A percentile compares a stretch with the other conserved stretches of the same genome.
These are phyloP conservation scores for Platanus orientalis DNA, from an alignment of 164 flowering plant species.

Conservation along the genomic window DNA sequence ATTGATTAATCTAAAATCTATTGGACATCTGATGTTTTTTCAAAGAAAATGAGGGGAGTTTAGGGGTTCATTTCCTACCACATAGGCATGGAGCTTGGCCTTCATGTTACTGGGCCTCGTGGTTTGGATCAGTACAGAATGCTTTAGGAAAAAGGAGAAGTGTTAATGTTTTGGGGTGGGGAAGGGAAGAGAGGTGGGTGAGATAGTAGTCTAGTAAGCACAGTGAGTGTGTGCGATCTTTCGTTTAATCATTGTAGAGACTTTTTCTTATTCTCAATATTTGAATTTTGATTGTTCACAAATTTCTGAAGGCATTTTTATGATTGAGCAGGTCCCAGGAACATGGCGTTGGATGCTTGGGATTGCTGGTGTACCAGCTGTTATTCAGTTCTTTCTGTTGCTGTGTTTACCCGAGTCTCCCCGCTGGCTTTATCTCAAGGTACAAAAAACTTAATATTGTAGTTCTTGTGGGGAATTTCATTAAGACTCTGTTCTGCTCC, in stretches of 20 bases:
- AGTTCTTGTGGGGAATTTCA: background rate
- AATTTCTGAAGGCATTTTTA: background rate
- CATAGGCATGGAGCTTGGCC: too few relatives aligned
- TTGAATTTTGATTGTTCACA: background rate
- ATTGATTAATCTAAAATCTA: too few relatives aligned
- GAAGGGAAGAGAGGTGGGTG: too few relatives aligned
- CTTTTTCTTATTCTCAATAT: background rate
- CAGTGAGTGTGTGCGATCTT: too few relatives aligned
- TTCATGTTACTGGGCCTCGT: too few relatives aligned
- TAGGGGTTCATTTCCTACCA: too few relatives aligned
- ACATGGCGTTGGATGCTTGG: conserved; percentile 99
- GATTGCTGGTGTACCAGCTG: conserved; percentile 81
- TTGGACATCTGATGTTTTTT: too few relatives aligned
- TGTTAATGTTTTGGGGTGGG: too few relatives aligned
- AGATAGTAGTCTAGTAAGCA: too few relatives aligned
- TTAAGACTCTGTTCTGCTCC: background rate
- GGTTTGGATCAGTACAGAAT: too few relatives aligned
- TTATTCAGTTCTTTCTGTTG: conserved; percentile 77
- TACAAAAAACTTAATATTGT: conserved; percentile 8
- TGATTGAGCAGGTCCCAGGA: conserved; percentile 70
- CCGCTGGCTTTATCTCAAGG: conserved; percentile 93
- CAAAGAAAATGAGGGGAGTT: too few relatives aligned
- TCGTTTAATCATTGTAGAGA: background rate
- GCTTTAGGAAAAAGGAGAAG: too few relatives aligned
- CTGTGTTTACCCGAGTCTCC: conserved; percentile 90